Percentiles rank a stretch among this genome's conserved stretches.
Conservation (phyloP, 2,329 filamentous ascomycete species). For the Blumeria hordei region DNA sequence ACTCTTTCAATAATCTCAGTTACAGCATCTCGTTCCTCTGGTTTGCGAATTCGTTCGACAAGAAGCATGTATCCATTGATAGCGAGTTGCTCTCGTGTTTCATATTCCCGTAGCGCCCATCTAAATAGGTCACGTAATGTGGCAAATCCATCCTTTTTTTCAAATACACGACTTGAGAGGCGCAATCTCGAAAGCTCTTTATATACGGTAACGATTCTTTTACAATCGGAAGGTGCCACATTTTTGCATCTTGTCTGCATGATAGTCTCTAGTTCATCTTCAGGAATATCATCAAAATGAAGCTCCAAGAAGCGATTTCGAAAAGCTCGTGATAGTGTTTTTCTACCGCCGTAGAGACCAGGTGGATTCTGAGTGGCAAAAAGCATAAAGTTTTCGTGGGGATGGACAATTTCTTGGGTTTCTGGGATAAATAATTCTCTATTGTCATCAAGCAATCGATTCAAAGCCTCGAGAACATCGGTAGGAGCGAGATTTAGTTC, state of each 20-base stretch:
- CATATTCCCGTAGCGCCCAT: conserved; percentile 71
- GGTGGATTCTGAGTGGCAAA: conserved; percentile 96
- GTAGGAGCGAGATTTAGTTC: conserved; percentile 93
- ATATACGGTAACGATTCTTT: conserved; percentile 79
- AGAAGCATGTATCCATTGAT: conserved; percentile 90
- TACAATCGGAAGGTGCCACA: conserved; percentile 74
- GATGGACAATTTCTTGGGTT: conserved; percentile 79
- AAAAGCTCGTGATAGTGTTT: conserved; percentile 80
- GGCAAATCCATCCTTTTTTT: conserved; percentile 92
- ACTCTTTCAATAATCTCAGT: conserved; percentile 73
- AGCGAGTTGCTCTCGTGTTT: conserved; percentile 71
- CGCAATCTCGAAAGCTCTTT: conserved; percentile 73
- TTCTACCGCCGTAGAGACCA: conserved; percentile 83
- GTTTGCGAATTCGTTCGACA: conserved; percentile 79
- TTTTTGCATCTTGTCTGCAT: conserved; percentile 67
- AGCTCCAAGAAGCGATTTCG: conserved; percentile 91
- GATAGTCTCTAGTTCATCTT: conserved; percentile 80
- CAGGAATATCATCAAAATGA: conserved; percentile 94
- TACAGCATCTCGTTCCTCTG: conserved; percentile 63
- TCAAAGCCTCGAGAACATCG: conserved; percentile 87
- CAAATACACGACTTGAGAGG: conserved; percentile 77
- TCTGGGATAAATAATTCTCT: conserved; percentile 87
- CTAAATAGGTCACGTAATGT: conserved; percentile 88
- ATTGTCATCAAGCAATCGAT: conserved; percentile 88
- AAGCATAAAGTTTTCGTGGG: conserved; percentile 88